A percentile compares a stretch with the other conserved stretches of the same genome.
Conservation (phyloP, 1,284 basidiomycete genomes). For the Boletus mariae region DNA sequence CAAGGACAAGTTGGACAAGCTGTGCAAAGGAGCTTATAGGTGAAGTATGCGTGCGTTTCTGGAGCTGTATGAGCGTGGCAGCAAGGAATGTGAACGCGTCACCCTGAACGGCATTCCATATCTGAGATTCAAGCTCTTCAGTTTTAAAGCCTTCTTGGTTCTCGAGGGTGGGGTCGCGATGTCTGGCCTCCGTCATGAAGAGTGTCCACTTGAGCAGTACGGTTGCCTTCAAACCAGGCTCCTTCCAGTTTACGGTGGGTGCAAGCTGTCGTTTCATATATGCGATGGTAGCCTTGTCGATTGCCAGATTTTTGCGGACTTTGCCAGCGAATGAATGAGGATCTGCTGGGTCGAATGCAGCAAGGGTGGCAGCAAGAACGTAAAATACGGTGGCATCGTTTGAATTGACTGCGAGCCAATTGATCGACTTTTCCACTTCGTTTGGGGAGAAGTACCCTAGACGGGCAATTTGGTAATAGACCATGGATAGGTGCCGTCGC, state of each 20-base stretch:
- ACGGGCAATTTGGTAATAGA: conserved; percentile 61
- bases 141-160: conserved; percentile 66
- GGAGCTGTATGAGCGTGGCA: conserved; percentile 50
- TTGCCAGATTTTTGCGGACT: conserved; percentile 45
- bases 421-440: conserved; percentile 59
- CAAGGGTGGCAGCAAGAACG: conserved; percentile 64
- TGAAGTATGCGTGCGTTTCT: conserved; percentile 41
- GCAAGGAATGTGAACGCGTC: conserved; percentile 81
- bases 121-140: conserved; percentile 75
- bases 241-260: conserved; percentile 60
- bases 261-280: conserved; percentile 59
- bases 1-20: conserved; percentile 36
- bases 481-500: conserved; percentile 58
- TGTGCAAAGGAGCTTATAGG: conserved; percentile 47
- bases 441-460: conserved; percentile 55
- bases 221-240: conserved; percentile 71
- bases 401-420: conserved; percentile 62
- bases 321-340: conserved; percentile 44
- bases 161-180: conserved; percentile 65
- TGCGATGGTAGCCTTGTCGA: conserved; percentile 42
- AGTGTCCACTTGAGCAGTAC: conserved; percentile 85
- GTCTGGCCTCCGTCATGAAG: conserved; percentile 73
- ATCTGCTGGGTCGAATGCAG: conserved; percentile 66
- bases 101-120: conserved; percentile 78
- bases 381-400: conserved; percentile 70